Evolutionary conservation across 2,329 filamentous ascomycete genomes (phyloP), one percentile per base, ranked within the genome.

Genomic region (Pezicula carpinea): DNA sequence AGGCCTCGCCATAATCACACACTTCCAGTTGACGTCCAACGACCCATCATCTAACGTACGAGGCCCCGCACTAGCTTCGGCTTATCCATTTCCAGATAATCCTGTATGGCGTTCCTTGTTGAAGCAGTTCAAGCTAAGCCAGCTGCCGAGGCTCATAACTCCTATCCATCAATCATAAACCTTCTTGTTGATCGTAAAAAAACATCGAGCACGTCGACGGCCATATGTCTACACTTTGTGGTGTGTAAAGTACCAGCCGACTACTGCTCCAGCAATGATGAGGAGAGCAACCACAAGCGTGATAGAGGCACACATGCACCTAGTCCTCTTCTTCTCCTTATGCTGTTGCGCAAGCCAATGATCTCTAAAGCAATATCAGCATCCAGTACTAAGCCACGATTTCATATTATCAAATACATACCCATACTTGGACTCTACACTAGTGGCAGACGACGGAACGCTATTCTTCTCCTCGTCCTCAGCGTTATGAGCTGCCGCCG

Each of bases 271-370:
- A 5, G 49, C 59, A 8, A 49, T 47, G 17, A 59, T 53, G 14
- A 63, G 10, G 7, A 59, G 32, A 4, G 51, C 31, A 6, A 64
- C 48, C 10, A 53, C 21, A 7, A 56, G 21, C 11, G 57, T 55
- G 31, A 62, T 58, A 17, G 44, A 47, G 10, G 53, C 39, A 29
- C 56, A 61, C 5, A 56, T 47, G n/a, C 48, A 43, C 29, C 54
- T 52, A 39, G 57, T 62, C 23, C 54, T 51, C 18, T 60, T 44
- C 55, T 60, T 61, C 44, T 65, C 57, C 32, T 50, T 55, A 14
- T 51, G 53, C 50, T 65, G 61, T 49, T 61, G 59, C n/a, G 44
- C 45, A 22, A 65, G 47, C 62, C 62, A 65, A 34, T 63, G 58
- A 34, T 62, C 51, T 8, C 58, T 63, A 17, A 23, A 46, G 2